Evolutionary conservation across 495 filamentous ascomycete genomes (phyloP).

Genomic region (Trichoderma reesei): DNA sequence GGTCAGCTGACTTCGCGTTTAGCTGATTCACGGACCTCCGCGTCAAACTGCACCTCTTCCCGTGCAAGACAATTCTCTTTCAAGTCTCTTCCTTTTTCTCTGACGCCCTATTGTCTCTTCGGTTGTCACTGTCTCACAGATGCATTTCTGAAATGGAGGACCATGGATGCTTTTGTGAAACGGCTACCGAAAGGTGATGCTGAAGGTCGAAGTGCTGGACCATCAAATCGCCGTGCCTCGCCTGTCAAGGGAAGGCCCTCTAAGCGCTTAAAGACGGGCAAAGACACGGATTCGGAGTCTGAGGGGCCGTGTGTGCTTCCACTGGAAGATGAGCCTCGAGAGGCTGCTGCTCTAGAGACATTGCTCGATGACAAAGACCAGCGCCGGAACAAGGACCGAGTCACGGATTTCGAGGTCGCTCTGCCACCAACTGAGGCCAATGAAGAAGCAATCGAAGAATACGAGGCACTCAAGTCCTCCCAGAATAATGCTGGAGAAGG

Average conservation of each 20-base stretch:
- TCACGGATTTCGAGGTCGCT: conserved; percentile 70
- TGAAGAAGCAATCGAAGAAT: conserved; percentile 67
- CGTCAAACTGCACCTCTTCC: neutral
- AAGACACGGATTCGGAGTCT: neutral
- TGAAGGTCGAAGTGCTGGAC: conserved; percentile 21
- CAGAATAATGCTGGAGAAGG: conserved; percentile 34
- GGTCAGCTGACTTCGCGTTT: conserved; percentile 12
- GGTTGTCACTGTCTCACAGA: neutral
- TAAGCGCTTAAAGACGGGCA: neutral
- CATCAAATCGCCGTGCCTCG: neutral
- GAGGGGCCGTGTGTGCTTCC: neutral
- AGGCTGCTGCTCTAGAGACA: neutral
- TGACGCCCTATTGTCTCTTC: too few relatives aligned
- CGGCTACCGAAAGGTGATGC: conserved; percentile 17
- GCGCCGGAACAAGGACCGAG: conserved; percentile 23
- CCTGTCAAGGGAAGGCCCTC: neutral
- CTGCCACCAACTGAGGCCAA: conserved; percentile 59
- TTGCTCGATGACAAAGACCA: conserved; percentile 16
- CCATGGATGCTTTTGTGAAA: conserved; percentile 10
- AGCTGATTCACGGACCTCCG: conserved; percentile 2
- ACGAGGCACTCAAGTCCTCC: conserved; percentile 50
- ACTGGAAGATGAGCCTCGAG: neutral
- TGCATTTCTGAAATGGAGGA: neutral
- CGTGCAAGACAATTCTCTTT: neutral
- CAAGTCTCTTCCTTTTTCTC: neutral